Percentiles rank a stretch among this genome's conserved stretches.
Evolutionary conservation across 305 asterid species (phyloP).

Genomic region (Andrographis paniculata): DNA sequence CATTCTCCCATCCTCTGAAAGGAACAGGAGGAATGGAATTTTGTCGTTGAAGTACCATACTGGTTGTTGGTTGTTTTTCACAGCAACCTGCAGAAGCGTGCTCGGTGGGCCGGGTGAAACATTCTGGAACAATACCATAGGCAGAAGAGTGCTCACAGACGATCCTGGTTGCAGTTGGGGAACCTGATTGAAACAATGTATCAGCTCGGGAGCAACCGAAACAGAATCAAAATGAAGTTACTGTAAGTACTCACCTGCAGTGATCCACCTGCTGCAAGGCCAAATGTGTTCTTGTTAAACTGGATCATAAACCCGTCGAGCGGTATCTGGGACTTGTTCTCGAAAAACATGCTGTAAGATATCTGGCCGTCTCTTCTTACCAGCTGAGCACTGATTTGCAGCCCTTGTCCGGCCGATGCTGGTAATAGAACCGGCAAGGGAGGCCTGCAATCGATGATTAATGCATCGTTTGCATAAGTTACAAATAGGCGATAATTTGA

Average conservation of each 20-base stretch:
- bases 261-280: slow-evolving; percentile 86
- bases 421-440: slow-evolving; percentile 75
- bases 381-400: slow-evolving; percentile 91
- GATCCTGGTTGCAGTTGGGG: slow-evolving; percentile 80
- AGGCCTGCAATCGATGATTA: slow-evolving; percentile 53
- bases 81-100: slow-evolving; percentile 86
- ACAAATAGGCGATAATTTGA: slow-evolving; percentile 11
- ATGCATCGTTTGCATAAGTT: slow-evolving; percentile 16
- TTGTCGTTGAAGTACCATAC: slow-evolving; percentile 91
- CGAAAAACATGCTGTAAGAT: slow-evolving; percentile 86
- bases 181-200: slow-evolving; percentile 38
- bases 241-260: no score
- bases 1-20: slow-evolving; percentile 88
- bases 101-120: slow-evolving; percentile 77
- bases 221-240: no score
- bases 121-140: slow-evolving; percentile 91
- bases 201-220: slow-evolving; percentile 16
- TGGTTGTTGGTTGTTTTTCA: slow-evolving; percentile 97
- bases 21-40: slow-evolving; percentile 47
- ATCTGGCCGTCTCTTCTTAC: slow-evolving; percentile 81
- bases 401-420: slow-evolving; percentile 83
- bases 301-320: slow-evolving; percentile 98
- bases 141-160: slow-evolving; percentile 71
- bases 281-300: slow-evolving; percentile 96
- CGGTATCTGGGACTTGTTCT: slow-evolving; percentile 68